Evolutionary conservation across 768 basidiomycete genomes (phyloP), one percentile per base, ranked within the genome.

Genomic region (Tulasnella sp.): DNA sequence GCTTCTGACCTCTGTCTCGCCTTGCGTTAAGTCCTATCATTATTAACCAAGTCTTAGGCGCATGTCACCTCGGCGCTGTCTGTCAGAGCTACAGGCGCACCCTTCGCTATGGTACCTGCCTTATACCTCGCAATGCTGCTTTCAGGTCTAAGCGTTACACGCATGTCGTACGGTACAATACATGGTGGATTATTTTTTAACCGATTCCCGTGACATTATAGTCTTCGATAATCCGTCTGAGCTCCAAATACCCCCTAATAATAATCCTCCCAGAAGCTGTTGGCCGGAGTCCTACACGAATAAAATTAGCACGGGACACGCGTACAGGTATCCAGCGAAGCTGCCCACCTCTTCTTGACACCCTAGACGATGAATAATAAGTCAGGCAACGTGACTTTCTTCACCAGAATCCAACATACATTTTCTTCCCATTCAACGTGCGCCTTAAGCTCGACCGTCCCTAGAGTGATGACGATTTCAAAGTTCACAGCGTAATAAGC

Each of bases 1-100:
- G 97, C 85, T 98, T 97, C 89, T 98, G 90, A 64, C 28, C 46
- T 37, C 28, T 54, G 22, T 46, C 20, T 54, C 50, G 50, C 50
- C 6, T 2, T 54, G 22, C 50, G 1, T 54, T 24, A 18, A 20
- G 24, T 20, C 24, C 50, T n/a, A 54, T 54, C 2, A 18, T 54
- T 54, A 54, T 54, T 54, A 22, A 12, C 14, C 44, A 46, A 46
- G 44, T 46, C 44, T 7, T 46, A 16, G 50, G 24, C 22, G 11
- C 22, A 22, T 54, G 22, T n/a, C 24, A 22, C 2, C 16, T 24
- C 50, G 2, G 50, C 22, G 16, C 50, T n/a, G 50, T 24, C 1
- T 22, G 22, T 24, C 24, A n/a, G 50, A 54, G 11, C 50, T 22
- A 54, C 20, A 9, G 24, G 22, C 18, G 22, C 50, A 2, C 24